A percentile compares a stretch with the other conserved stretches of the same genome.
phyloP scores from a whole-genome alignment of 305 asterid genomes.

The Plantago coronopus region DNA sequence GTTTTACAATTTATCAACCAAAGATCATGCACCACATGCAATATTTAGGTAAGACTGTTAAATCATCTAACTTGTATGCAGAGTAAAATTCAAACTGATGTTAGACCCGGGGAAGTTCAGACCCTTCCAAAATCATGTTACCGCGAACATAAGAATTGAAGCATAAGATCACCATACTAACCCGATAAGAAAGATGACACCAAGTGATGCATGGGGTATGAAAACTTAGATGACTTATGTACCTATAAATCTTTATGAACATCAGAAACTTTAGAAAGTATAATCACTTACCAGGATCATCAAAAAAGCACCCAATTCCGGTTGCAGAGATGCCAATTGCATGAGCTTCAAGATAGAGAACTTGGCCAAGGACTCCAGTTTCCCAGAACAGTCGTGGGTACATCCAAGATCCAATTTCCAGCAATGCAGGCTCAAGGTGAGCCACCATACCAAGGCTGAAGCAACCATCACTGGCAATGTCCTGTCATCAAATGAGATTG shows the following conservation, averaged over 20 bases:
- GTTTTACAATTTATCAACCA: no score
- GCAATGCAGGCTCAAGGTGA: conserved; percentile 62
- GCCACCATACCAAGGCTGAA: conserved; percentile 98
- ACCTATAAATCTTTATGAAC: not conserved
- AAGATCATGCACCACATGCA: no score
- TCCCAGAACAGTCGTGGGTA: conserved; percentile 95
- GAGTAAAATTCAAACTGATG: no score
- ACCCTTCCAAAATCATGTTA: no score
- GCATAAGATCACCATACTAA: no score
- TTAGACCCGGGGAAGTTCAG: no score
- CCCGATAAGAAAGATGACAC: no score
- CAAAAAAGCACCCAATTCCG: conserved; percentile 95
- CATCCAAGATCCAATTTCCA: conserved; percentile 72
- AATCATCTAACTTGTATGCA: no score
- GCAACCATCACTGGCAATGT: conserved; percentile 91
- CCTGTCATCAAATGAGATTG: conserved; percentile 35
- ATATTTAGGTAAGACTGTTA: no score
- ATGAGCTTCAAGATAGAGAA: conserved; percentile 89
- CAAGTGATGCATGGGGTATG: no score
- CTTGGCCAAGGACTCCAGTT: conserved; percentile 95
- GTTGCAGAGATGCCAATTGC: conserved; percentile 93
- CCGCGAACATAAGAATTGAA: no score
- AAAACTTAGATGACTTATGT: no score
- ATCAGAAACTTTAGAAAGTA: conserved; percentile 10
- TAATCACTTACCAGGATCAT: conserved; percentile 72